Percentiles rank a stretch among this genome's conserved stretches.
Evolutionary conservation across 768 basidiomycete genomes (phyloP).

Genomic region (Paxillus ammoniavirescens): DNA sequence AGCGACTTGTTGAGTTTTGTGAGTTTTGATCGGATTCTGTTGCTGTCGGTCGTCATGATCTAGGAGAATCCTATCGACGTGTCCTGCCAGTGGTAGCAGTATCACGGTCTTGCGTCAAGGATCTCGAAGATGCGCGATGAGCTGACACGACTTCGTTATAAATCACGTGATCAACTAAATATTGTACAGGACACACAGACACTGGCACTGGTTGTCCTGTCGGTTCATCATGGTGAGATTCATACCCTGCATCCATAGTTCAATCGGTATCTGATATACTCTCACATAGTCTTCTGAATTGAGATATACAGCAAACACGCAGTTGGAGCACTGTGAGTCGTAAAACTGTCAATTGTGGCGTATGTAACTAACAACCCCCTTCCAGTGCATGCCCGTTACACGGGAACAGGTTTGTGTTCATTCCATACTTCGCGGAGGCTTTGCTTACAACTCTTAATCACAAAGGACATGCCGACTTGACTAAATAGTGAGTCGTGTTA

Average conservation of each 20-base stretch:
- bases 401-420: constrained; percentile 77
- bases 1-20: constrained; percentile 54
- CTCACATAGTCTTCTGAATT: constrained; percentile 77
- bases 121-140: no score
- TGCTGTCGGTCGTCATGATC: constrained; percentile 36
- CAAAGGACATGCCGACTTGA: constrained; percentile 90
- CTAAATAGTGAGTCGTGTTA: constrained; percentile 75
- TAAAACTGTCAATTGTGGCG: not conserved
- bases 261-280: not conserved
- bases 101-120: no score
- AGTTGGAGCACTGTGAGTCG: constrained; percentile 86
- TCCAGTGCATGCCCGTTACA: constrained; percentile 91
- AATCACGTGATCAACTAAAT: no score
- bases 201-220: no score
- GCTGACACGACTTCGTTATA: no score
- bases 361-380: constrained; percentile 8
- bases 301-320: constrained; percentile 94
- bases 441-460: constrained; percentile 9
- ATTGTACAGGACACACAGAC: no score
- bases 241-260: not conserved
- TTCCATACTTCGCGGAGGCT: not conserved
- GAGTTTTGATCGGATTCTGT: constrained; percentile 41
- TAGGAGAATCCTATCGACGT: no score
- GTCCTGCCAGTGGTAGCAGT: no score
- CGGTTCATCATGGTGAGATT: constrained; percentile 17